Evolutionary conservation across 805 yeast species (phyloP).

Genomic region (Saccharomyces eubayanus): DNA sequence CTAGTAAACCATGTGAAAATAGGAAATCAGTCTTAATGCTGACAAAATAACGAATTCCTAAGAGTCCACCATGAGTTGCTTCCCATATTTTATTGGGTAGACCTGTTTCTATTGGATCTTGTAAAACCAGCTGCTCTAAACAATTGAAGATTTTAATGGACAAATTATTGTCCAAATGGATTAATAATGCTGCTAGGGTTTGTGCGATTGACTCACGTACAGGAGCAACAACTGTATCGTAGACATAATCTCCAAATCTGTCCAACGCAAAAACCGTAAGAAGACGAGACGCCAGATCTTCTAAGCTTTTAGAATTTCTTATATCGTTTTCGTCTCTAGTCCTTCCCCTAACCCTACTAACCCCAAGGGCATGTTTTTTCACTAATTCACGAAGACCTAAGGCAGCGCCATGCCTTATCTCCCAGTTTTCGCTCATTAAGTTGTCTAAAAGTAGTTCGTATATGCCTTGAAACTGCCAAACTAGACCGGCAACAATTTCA

Average conservation of each 20-base stretch:
- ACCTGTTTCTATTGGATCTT: constrained; percentile 37
- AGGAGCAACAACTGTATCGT: constrained; percentile 97
- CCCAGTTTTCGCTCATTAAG: constrained; percentile 84
- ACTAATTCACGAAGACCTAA: constrained; percentile 73
- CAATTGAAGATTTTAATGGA: constrained; percentile 57
- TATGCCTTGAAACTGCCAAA: constrained; percentile 93
- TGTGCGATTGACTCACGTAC: constrained; percentile 96
- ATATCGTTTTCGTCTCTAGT: constrained; percentile 51
- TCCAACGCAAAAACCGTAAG: constrained; percentile 85
- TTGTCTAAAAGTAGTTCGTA: constrained; percentile 74
- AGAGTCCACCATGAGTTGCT: constrained; percentile 96
- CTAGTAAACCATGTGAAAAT: constrained; percentile 46
- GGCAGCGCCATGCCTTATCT: constrained; percentile 90
- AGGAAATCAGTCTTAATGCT: constrained; percentile 80
- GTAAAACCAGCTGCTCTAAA: constrained; percentile 62
- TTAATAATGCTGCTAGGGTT: constrained; percentile 76
- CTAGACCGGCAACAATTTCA: constrained; percentile 59
- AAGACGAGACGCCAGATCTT: constrained; percentile 79
- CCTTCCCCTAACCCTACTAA: constrained; percentile 70
- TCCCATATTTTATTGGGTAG: constrained; percentile 66
- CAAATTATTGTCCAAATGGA: constrained; percentile 53
- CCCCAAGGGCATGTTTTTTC: constrained; percentile 75
- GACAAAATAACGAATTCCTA: constrained; percentile 86
- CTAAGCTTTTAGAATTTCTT: constrained; percentile 62
- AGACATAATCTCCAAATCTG: constrained; percentile 92